Conservation (phyloP, 208 protist species). For the Trypanosoma cruzi region DNA sequence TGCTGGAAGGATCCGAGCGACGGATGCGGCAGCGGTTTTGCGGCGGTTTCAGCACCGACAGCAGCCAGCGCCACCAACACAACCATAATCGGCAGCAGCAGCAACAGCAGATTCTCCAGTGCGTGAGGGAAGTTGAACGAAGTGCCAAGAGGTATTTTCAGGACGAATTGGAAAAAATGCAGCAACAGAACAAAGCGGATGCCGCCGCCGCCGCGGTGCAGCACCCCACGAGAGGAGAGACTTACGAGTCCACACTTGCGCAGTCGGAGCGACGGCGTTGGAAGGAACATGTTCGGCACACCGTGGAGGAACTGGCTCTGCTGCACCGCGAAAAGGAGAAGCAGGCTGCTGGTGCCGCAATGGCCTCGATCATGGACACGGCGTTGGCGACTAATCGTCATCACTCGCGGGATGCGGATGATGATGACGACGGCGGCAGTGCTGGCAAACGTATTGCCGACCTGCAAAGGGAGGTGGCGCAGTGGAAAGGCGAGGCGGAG, state of each 20-base stretch:
- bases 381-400: background rate
- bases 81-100: slow-evolving; percentile 6
- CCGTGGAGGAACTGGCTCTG: slow-evolving; percentile 3
- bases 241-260: background rate
- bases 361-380: background rate
- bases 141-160: background rate
- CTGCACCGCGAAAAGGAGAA: slow-evolving; percentile 8
- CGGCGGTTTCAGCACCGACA: background rate
- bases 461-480: background rate
- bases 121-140: background rate
- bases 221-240: background rate
- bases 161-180: slow-evolving; percentile 1
- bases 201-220: background rate
- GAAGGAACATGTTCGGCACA: slow-evolving; percentile 3
- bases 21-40: slow-evolving; percentile 9
- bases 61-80: background rate
- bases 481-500: background rate
- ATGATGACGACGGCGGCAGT: background rate
- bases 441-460: background rate
- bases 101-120: slow-evolving; percentile 1
- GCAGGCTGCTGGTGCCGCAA: background rate
- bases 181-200: background rate
- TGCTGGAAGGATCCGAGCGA: slow-evolving; percentile 7
- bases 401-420: background rate
- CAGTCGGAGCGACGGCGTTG: slow-evolving; percentile 14